Percentiles rank a stretch among this genome's conserved stretches.
phyloP scores from a whole-genome alignment of 352 stramenopile genomes.

The Pythium dissotocum region DNA sequence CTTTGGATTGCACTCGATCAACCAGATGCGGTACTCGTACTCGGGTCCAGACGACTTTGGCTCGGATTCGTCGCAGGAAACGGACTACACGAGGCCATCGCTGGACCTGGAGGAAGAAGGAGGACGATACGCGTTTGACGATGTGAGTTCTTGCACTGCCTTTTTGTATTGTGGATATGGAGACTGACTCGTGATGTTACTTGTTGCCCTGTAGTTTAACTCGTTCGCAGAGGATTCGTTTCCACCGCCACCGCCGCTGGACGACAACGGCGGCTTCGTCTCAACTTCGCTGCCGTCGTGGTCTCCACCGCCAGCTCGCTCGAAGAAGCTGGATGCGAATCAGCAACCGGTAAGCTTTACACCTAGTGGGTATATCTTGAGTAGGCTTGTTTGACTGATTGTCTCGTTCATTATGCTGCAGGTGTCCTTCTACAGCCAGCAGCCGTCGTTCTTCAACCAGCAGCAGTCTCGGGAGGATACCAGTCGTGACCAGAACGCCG shows the following conservation, averaged over 20 bases:
- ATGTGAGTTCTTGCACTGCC: constrained; percentile 25
- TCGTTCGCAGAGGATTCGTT: constrained; percentile 77
- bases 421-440: constrained; percentile 73
- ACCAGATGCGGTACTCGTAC: constrained; percentile 65
- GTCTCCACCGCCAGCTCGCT: constrained; percentile 68
- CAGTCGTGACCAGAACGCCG: constrained; percentile 59
- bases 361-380: too few species aligned
- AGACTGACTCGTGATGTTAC: background rate
- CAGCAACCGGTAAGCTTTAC: constrained; percentile 5
- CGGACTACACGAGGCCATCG: constrained; percentile 35
- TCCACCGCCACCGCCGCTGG: constrained; percentile 63
- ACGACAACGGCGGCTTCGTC: constrained; percentile 67
- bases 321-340: constrained; percentile 66
- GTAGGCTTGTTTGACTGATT: constrained; percentile 3
- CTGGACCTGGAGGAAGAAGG: constrained; percentile 37
- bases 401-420: background rate
- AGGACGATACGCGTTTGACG: constrained; percentile 35
- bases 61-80: constrained; percentile 51
- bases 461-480: constrained; percentile 60
- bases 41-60: constrained; percentile 62
- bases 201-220: constrained; percentile 30
- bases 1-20: constrained; percentile 23
- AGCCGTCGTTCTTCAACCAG: constrained; percentile 72
- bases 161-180: background rate
- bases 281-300: constrained; percentile 70